Evolutionary conservation across 2,329 filamentous ascomycete species (phyloP).

Genomic region (Aspergillus pseudoglaucus): DNA sequence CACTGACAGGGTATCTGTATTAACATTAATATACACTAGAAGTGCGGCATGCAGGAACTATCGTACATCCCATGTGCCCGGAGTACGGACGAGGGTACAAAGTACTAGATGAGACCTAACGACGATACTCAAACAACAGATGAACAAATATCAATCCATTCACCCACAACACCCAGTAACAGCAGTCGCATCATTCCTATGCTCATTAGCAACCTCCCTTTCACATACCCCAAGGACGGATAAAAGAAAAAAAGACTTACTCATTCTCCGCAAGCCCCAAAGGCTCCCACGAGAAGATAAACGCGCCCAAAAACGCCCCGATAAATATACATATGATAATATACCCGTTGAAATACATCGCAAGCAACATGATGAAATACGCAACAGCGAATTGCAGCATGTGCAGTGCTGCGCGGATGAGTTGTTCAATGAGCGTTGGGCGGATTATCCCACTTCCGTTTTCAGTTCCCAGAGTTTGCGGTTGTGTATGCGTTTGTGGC

Average conservation of each 20-base stretch:
- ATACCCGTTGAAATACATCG: constrained; percentile 64
- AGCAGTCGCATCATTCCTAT: constrained; percentile 16
- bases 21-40: too few species aligned
- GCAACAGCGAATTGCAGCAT: constrained; percentile 66
- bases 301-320: constrained; percentile 65
- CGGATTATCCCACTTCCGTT: constrained; percentile 28
- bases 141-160: background rate
- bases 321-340: constrained; percentile 76
- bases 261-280: constrained; percentile 8
- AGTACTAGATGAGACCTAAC: too few species aligned
- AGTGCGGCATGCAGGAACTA: too few species aligned
- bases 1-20: too few species aligned
- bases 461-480: background rate
- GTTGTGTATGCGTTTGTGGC: background rate
- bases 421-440: constrained; percentile 60
- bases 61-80: too few species aligned
- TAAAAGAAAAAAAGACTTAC: constrained; percentile 10
- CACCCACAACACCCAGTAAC: constrained; percentile 21
- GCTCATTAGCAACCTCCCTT: background rate
- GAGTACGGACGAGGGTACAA: too few species aligned
- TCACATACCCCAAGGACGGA: too few species aligned
- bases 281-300: constrained; percentile 66
- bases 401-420: constrained; percentile 60
- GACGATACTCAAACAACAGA: too few species aligned
- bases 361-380: constrained; percentile 68